A percentile compares a stretch with the other conserved stretches of the same genome.
phyloP scores from a whole-genome alignment of 495 filamentous ascomycete species.

The Schizothecium vesticola region DNA sequence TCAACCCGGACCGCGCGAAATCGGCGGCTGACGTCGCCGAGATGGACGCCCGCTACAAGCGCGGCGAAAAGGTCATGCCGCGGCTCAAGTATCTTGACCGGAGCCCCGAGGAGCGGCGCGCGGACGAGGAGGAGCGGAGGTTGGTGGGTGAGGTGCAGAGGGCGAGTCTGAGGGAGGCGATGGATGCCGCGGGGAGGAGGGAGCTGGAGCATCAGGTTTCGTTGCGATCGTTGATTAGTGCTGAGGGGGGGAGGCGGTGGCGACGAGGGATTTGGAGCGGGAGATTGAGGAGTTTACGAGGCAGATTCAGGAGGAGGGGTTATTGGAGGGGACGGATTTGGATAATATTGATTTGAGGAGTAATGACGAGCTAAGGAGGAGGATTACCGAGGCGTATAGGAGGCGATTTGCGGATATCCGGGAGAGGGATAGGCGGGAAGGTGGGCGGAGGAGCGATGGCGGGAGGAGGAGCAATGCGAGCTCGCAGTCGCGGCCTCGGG shows the following conservation, averaged over 20 bases:
- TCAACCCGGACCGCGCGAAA: constrained; percentile 66
- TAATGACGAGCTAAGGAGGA: constrained; percentile 82
- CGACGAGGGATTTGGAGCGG: constrained; percentile 62
- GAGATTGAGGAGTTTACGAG: constrained; percentile 74
- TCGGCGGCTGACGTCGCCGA: constrained; percentile 64
- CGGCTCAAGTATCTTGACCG: constrained; percentile 41
- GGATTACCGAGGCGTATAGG: constrained; percentile 81
- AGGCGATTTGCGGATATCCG: constrained; percentile 50
- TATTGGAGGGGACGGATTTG: constrained; percentile 79
- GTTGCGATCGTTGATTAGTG: constrained; percentile 72
- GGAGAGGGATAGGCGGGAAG: constrained; percentile 37
- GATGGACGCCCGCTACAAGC: constrained; percentile 62
- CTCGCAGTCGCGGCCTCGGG: constrained; percentile 28
- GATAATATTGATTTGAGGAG: constrained; percentile 69
- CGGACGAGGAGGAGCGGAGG: constrained; percentile 61
- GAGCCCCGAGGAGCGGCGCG: constrained; percentile 40
- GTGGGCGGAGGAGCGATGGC: neutral
- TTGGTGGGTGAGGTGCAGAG: constrained; percentile 65
- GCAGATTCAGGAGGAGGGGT: constrained; percentile 82
- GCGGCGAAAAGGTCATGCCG: constrained; percentile 70
- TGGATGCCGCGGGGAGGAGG: constrained; percentile 7
- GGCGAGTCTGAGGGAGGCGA: constrained; percentile 63
- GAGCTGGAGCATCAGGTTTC: constrained; percentile 79
- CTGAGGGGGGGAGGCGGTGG: constrained; percentile 45
- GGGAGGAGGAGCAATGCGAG: constrained; percentile 40